These are phyloP conservation scores for Hyaloscypha bicolor DNA, from an alignment of 495 filamentous ascomycete genomes.

Conservation along the genomic window DNA sequence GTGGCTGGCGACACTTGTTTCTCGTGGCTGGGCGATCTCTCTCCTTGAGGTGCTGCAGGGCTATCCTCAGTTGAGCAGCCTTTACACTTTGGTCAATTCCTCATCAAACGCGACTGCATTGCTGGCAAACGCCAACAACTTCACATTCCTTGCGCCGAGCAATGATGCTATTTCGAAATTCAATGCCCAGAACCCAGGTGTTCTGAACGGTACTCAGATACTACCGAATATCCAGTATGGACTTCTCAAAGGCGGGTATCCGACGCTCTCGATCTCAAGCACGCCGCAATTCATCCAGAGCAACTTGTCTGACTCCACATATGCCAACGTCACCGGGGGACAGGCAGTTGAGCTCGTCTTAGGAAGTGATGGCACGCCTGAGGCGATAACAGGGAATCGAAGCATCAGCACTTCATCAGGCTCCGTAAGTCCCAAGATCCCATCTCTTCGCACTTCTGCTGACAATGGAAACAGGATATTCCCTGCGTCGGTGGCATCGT, in stretches of 20 bases:
- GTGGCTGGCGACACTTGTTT: slow-evolving; percentile 1
- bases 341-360: slow-evolving; percentile 32
- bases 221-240: slow-evolving; percentile 47
- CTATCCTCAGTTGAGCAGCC: slow-evolving; percentile 9
- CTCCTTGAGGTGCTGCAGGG: slow-evolving; percentile 9
- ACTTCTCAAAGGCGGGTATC: slow-evolving; percentile 43
- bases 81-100: slow-evolving; percentile 12
- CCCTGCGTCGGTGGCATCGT: slow-evolving; percentile 48
- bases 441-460: background rate
- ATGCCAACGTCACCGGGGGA: slow-evolving; percentile 34
- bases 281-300: slow-evolving; percentile 45
- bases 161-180: slow-evolving; percentile 43
- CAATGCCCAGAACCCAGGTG: slow-evolving; percentile 16
- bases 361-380: slow-evolving; percentile 31
- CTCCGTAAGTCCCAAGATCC: slow-evolving; percentile 3
- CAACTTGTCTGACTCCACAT: slow-evolving; percentile 32
- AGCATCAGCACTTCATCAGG: slow-evolving; percentile 26
- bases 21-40: slow-evolving; percentile 7
- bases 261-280: slow-evolving; percentile 37
- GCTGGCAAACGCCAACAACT: slow-evolving; percentile 11
- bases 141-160: slow-evolving; percentile 49
- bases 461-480: slow-evolving; percentile 34
- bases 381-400: slow-evolving; percentile 30
- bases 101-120: slow-evolving; percentile 8
- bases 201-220: background rate